Conservation (phyloP, 2,329 filamentous ascomycete genomes). For the Apiospora arundinis region DNA sequence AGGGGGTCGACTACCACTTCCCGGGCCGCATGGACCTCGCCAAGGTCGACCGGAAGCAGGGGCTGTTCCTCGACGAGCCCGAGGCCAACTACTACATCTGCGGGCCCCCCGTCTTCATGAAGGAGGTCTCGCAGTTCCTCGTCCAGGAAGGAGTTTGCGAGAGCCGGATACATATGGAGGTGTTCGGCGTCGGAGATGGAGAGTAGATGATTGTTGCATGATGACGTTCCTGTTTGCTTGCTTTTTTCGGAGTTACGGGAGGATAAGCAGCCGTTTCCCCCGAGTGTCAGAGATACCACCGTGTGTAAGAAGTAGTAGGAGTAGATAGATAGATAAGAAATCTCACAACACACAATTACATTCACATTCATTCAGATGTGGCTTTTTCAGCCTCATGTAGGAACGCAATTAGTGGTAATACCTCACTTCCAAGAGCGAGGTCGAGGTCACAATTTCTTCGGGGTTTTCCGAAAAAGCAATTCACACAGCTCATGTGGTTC, state of each 20-base stretch:
- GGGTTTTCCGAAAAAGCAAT: neutral
- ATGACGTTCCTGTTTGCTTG: no score
- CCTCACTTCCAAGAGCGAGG: neutral
- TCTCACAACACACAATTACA: neutral
- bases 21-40: conserved; percentile 64
- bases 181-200: conserved; percentile 66
- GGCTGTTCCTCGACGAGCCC: conserved; percentile 61
- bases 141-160: conserved; percentile 60
- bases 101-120: conserved; percentile 75
- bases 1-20: conserved; percentile 65
- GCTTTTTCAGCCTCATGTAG: neutral
- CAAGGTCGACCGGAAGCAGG: conserved; percentile 55
- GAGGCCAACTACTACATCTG: conserved; percentile 74
- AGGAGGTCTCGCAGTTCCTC: conserved; percentile 60
- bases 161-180: conserved; percentile 69
- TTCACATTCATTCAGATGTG: neutral
- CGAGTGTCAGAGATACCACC: neutral
- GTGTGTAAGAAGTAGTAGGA: neutral
- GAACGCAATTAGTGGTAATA: neutral
- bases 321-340: neutral
- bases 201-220: conserved; percentile 24
- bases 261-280: no score
- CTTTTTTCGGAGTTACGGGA: neutral
- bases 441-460: neutral
- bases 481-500: neutral